Evolutionary conservation across 2,329 filamentous ascomycete genomes (phyloP).

Genomic region (Alternaria incomplexa): DNA sequence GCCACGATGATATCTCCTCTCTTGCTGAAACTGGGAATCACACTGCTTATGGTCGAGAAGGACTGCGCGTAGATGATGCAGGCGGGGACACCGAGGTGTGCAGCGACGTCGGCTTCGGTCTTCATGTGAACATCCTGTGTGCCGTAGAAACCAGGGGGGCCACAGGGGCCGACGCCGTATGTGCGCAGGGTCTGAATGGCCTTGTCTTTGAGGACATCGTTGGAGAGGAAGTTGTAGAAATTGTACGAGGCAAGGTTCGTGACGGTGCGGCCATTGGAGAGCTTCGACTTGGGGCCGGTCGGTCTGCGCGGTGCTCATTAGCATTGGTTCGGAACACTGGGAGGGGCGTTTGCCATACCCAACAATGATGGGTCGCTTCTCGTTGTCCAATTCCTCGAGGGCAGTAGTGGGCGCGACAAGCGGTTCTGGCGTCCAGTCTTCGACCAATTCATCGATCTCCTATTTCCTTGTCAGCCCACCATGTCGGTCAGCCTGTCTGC

Average conservation of each 20-base stretch:
- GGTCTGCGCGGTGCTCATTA: slow-evolving; percentile 61
- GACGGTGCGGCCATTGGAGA: slow-evolving; percentile 86
- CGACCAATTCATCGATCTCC: slow-evolving; percentile 96
- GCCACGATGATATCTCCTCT: slow-evolving; percentile 96
- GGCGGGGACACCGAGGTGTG: slow-evolving; percentile 83
- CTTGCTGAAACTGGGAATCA: slow-evolving; percentile 97
- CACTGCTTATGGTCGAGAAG: slow-evolving; percentile 95
- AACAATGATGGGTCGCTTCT: slow-evolving; percentile 84
- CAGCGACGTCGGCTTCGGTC: slow-evolving; percentile 90
- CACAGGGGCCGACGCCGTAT: slow-evolving; percentile 95
- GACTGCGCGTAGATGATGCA: slow-evolving; percentile 96
- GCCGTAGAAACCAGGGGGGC: slow-evolving; percentile 96
- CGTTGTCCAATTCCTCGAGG: slow-evolving; percentile 80
- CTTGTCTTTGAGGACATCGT: slow-evolving; percentile 92
- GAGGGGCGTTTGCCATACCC: slow-evolving; percentile 64
- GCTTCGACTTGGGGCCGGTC: slow-evolving; percentile 87
- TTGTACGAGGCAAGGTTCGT: slow-evolving; percentile 95
- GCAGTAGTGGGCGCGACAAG: slow-evolving; percentile 76
- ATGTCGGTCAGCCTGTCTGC: neutral
- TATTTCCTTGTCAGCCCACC: slow-evolving; percentile 37
- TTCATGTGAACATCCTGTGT: slow-evolving; percentile 99
- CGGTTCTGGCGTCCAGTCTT: slow-evolving; percentile 95
- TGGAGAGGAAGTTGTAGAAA: slow-evolving; percentile 95
- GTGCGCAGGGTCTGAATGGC: slow-evolving; percentile 91
- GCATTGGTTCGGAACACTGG: neutral